These are phyloP conservation scores for Fagus sylvatica DNA, from an alignment of 306 rosid species.

Conservation along the genomic window DNA sequence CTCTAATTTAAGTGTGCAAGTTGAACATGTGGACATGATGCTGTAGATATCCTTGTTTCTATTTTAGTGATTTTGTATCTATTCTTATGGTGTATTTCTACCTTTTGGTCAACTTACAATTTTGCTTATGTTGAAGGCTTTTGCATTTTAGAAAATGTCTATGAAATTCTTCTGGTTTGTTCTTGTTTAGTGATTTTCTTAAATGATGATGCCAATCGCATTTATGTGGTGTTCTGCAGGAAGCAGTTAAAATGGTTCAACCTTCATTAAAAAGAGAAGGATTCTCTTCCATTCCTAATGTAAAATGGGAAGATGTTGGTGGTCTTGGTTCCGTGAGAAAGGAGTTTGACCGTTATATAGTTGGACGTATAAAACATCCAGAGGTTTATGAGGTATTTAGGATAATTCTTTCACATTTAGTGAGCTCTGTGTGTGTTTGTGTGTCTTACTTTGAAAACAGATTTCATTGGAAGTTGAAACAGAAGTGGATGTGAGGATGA, in stretches of 20 bases:
- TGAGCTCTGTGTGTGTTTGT: background rate
- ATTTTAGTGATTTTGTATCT: background rate
- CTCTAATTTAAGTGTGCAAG: background rate
- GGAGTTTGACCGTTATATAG: slow-evolving; percentile 60
- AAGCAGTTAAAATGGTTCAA: slow-evolving; percentile 71
- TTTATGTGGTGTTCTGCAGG: slow-evolving; percentile 46
- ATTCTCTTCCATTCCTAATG: slow-evolving; percentile 76
- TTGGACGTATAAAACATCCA: slow-evolving; percentile 63
- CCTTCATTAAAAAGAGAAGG: slow-evolving; percentile 95
- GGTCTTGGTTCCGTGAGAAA: slow-evolving; percentile 66
- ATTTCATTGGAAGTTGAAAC: background rate
- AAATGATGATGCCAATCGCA: background rate
- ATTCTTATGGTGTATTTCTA: background rate
- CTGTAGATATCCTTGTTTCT: background rate
- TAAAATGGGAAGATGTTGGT: slow-evolving; percentile 93
- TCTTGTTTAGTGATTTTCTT: background rate
- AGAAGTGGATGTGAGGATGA: background rate
- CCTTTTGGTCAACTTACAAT: background rate
- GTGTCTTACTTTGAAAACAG: background rate
- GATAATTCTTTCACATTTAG: background rate
- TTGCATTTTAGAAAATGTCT: background rate
- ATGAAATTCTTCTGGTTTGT: background rate
- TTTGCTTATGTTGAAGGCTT: background rate
- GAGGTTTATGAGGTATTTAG: slow-evolving; percentile 63
- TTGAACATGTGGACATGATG: background rate